phyloP scores from a whole-genome alignment of 768 basidiomycete species.

The Exidia glandulosa region DNA sequence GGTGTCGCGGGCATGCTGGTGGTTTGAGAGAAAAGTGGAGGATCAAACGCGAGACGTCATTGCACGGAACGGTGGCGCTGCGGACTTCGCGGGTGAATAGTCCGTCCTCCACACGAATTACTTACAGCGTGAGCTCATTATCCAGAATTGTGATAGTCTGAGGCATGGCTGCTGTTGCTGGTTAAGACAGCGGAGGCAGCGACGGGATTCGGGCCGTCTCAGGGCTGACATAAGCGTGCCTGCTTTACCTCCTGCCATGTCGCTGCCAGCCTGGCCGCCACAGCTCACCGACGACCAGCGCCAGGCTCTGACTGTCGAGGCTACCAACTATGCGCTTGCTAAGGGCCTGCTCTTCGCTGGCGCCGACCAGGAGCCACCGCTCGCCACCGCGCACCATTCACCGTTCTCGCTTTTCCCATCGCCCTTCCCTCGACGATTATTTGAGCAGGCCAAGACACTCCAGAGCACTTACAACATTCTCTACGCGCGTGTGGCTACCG shows the following conservation, averaged over 20 bases:
- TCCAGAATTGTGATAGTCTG: no score
- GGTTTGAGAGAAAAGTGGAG: background rate
- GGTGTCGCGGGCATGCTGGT: background rate
- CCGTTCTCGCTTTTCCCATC: slow-evolving; percentile 84
- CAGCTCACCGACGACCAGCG: slow-evolving; percentile 45
- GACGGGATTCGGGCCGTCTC: no score
- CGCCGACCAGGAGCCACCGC: slow-evolving; percentile 27
- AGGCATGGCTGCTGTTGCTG: no score
- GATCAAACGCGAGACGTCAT: background rate
- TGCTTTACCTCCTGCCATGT: background rate
- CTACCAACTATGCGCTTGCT: slow-evolving; percentile 75
- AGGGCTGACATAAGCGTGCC: no score
- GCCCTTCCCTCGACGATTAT: slow-evolving; percentile 67
- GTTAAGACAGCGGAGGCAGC: no score
- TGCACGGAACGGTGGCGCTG: no score
- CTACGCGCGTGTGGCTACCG: slow-evolving; percentile 74
- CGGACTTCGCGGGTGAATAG: no score
- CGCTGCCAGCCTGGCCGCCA: slow-evolving; percentile 56
- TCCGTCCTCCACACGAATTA: no score
- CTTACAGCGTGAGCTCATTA: no score
- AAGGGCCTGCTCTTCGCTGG: slow-evolving; percentile 66
- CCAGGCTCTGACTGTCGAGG: slow-evolving; percentile 46
- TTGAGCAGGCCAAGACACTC: slow-evolving; percentile 49
- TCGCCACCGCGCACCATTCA: slow-evolving; percentile 70
- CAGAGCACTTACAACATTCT: slow-evolving; percentile 76